Conservation (phyloP, 441 rosid species). For the Viola pubescens region DNA sequence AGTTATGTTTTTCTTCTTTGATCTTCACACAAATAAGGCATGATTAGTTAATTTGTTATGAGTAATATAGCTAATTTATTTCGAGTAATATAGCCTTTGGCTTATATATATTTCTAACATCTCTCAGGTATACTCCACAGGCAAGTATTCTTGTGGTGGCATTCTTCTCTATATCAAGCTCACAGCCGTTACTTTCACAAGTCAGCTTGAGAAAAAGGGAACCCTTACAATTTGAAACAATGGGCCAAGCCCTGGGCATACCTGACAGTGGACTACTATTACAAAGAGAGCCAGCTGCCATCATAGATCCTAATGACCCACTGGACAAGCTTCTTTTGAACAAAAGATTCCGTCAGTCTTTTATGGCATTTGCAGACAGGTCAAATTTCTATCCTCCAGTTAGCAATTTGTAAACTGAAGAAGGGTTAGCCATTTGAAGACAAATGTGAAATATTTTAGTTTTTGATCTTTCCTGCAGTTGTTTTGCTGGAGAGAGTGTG, state of each 20-base stretch:
- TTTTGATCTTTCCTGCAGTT: constrained; percentile 35
- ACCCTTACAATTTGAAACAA: constrained; percentile 47
- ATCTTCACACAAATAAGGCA: constrained; percentile 9
- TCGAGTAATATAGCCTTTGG: neutral
- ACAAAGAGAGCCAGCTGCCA: constrained; percentile 41
- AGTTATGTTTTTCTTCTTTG: constrained; percentile 7
- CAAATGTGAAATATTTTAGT: constrained; percentile 2
- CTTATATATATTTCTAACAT: constrained; percentile 26
- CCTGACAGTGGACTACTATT: constrained; percentile 69
- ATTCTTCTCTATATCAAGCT: constrained; percentile 82
- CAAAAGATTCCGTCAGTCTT: constrained; percentile 68
- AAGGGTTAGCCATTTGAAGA: neutral
- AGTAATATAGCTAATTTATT: no score
- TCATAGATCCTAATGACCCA: constrained; percentile 56
- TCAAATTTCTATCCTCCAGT: constrained; percentile 15
- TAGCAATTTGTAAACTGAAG: neutral
- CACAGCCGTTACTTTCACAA: constrained; percentile 79
- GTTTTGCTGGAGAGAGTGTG: constrained; percentile 86
- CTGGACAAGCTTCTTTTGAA: constrained; percentile 75
- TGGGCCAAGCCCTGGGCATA: constrained; percentile 88
- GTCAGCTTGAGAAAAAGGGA: constrained; percentile 75
- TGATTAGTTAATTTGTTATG: constrained; percentile 9
- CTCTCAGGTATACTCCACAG: constrained; percentile 32
- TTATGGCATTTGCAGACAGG: constrained; percentile 94
- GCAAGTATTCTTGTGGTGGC: constrained; percentile 60